Percentiles rank a stretch among this genome's conserved stretches.
These are phyloP conservation scores for Paecilomyces sp. DNA, from an alignment of 2,329 filamentous ascomycete genomes.

Conservation along the genomic window DNA sequence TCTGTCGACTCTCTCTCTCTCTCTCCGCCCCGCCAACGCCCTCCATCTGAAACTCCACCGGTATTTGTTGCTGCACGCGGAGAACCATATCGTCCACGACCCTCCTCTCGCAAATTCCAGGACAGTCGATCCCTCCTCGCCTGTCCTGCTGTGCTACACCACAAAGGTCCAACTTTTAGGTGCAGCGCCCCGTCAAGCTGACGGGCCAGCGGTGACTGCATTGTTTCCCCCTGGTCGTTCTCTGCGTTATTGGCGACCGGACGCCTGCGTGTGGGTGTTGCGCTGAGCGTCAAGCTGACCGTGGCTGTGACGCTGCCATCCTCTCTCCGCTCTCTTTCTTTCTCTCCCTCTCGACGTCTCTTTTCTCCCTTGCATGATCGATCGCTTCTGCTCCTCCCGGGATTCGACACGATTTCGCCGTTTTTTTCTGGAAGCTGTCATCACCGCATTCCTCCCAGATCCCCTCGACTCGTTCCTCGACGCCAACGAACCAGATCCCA, in stretches of 20 bases:
- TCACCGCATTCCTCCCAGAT: background rate
- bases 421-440: slow-evolving; percentile 1
- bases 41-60: slow-evolving; percentile 3
- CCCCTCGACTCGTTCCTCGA: background rate
- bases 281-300: background rate
- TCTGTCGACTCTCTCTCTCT: background rate
- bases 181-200: background rate
- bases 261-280: background rate
- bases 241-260: slow-evolving; percentile 2
- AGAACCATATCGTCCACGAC: too few relatives aligned
- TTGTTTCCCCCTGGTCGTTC: background rate
- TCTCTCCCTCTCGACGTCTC: background rate
- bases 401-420: slow-evolving; percentile 1
- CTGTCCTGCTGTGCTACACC: background rate
- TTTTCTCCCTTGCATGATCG: slow-evolving; percentile 2
- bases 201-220: background rate
- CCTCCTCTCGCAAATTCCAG: background rate
- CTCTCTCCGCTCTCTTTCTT: background rate
- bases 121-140: background rate
- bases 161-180: background rate
- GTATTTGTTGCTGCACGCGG: background rate
- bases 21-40: slow-evolving; percentile 1
- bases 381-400: background rate
- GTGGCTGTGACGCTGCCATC: background rate
- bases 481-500: background rate